These are phyloP conservation scores for Umbelopsis sp. DNA, from an alignment of 192 early-diverging fungal species.

Conservation along the genomic window DNA sequence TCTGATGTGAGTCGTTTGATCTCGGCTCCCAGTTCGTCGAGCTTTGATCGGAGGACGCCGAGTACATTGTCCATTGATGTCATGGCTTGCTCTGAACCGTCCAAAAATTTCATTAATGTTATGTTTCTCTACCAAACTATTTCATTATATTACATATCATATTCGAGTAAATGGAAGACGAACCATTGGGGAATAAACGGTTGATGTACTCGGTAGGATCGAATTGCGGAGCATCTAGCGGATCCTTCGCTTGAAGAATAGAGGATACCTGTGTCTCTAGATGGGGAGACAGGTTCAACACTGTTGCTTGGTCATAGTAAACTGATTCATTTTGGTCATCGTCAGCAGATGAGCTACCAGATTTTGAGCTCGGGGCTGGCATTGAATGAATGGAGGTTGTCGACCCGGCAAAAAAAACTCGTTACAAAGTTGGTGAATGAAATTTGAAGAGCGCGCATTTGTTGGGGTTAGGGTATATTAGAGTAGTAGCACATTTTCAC, in stretches of 20 bases:
- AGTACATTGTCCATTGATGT: slow-evolving; percentile 65
- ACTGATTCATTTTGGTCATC: neutral
- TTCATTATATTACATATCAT: neutral
- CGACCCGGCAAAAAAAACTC: neutral
- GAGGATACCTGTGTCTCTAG: slow-evolving; percentile 57
- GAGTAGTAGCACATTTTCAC: neutral
- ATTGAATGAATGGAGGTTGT: neutral
- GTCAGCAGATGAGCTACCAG: neutral
- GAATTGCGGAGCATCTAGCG: slow-evolving; percentile 71
- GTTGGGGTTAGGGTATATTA: neutral
- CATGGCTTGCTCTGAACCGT: slow-evolving; percentile 62
- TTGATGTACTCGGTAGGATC: slow-evolving; percentile 80
- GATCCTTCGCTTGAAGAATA: slow-evolving; percentile 60
- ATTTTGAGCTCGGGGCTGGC: neutral
- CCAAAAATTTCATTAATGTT: neutral
- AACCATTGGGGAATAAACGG: slow-evolving; percentile 76
- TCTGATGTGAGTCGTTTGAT: slow-evolving; percentile 70
- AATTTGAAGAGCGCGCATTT: neutral
- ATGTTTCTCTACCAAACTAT: neutral
- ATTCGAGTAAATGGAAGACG: neutral
- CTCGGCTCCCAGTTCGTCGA: slow-evolving; percentile 61
- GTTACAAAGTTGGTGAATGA: neutral
- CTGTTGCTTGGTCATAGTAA: slow-evolving; percentile 23
- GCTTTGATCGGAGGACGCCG: slow-evolving; percentile 59
- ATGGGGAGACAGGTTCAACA: slow-evolving; percentile 50